phyloP scores from a whole-genome alignment of 1,284 basidiomycete species.

The Austropuccinia psidii region DNA sequence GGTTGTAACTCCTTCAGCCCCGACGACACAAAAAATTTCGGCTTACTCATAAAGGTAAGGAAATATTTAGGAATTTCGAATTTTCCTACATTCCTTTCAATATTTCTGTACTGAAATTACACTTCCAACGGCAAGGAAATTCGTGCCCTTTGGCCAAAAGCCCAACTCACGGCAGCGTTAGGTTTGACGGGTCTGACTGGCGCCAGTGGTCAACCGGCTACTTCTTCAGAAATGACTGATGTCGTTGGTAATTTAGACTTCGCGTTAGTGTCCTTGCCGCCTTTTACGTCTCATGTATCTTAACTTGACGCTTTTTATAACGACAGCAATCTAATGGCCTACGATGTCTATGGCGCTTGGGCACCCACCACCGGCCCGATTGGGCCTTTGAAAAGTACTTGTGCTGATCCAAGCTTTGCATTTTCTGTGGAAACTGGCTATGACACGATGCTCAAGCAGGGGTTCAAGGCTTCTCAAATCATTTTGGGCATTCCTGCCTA shows the following conservation, averaged over 20 bases:
- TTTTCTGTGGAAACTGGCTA: constrained; percentile 8
- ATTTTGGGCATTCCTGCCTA: constrained; percentile 28
- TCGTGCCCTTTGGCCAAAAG: constrained; percentile 25
- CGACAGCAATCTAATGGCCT: constrained; percentile 27
- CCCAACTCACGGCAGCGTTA: neutral
- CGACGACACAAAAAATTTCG: constrained; percentile 21
- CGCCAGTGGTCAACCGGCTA: neutral
- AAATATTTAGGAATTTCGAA: neutral
- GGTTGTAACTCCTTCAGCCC: constrained; percentile 27
- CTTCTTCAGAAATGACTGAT: neutral
- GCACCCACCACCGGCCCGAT: constrained; percentile 22
- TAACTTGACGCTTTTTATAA: neutral
- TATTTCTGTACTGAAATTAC: neutral
- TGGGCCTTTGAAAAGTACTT: neutral
- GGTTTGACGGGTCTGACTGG: constrained; percentile 12
- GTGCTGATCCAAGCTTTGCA: neutral
- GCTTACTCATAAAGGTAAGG: constrained; percentile 9
- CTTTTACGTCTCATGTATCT: neutral
- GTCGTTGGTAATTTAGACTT: neutral
- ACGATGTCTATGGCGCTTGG: constrained; percentile 32
- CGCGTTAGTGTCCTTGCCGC: neutral
- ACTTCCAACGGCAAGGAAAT: neutral
- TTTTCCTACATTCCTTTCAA: neutral
- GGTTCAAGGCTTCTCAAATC: constrained; percentile 23
- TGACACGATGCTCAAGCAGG: neutral